Evolutionary conservation across 495 filamentous ascomycete species (phyloP).

Genomic region (Aspergillus saccharolyticus): DNA sequence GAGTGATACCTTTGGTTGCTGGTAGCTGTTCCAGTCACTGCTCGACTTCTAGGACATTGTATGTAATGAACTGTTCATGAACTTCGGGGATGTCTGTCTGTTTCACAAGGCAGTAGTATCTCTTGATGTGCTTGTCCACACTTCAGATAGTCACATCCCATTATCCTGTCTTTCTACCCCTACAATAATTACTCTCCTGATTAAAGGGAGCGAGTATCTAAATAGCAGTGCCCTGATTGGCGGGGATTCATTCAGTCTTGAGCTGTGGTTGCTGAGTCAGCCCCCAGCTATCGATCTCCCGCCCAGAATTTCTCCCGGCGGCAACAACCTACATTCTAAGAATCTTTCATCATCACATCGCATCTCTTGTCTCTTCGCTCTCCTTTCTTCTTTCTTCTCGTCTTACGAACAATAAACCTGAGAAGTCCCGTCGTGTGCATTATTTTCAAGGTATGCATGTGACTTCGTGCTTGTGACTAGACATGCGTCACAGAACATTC

Average conservation of each 20-base stretch:
- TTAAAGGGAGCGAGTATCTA: no score
- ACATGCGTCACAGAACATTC: slow-evolving; percentile 34
- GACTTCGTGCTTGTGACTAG: slow-evolving; percentile 23
- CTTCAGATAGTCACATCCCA: no score
- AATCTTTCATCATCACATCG: background rate
- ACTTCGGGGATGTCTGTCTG: no score
- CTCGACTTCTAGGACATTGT: background rate
- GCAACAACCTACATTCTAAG: background rate
- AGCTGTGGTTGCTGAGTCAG: background rate
- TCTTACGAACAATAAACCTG: background rate
- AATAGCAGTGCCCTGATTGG: background rate
- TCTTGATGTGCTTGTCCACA: no score
- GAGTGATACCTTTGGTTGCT: background rate
- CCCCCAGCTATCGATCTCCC: background rate
- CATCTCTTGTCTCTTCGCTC: background rate
- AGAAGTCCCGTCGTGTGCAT: no score
- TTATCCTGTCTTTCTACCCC: background rate
- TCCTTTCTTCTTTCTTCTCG: background rate
- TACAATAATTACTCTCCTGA: no score
- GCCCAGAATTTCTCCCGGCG: no score
- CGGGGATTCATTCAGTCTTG: background rate
- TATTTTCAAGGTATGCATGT: background rate
- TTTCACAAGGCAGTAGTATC: no score
- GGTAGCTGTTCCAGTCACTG: background rate
- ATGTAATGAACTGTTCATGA: no score